phyloP scores from a whole-genome alignment of 2,329 filamentous ascomycete genomes.

The Aspergillus viridinutans region DNA sequence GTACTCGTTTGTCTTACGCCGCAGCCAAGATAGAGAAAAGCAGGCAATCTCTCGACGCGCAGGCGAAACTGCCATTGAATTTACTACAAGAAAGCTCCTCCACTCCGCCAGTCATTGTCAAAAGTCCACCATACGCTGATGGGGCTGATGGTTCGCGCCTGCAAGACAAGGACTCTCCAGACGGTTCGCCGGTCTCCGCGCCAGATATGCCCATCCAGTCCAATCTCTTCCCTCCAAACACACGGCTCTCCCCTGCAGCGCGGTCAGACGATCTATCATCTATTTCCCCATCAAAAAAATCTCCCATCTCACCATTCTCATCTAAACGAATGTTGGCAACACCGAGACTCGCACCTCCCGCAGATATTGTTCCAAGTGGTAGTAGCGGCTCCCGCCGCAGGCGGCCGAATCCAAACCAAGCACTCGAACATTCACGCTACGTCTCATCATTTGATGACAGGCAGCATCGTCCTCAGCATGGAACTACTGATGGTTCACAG shows the following conservation, averaged over 20 bases:
- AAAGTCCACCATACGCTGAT: slow-evolving; percentile 49
- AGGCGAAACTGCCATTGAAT: slow-evolving; percentile 72
- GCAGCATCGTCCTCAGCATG: slow-evolving; percentile 32
- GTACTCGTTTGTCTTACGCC: slow-evolving; percentile 81
- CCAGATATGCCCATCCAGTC: slow-evolving; percentile 14
- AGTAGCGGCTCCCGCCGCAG: slow-evolving; percentile 27
- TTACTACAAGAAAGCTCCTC: slow-evolving; percentile 66
- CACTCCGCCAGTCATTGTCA: slow-evolving; percentile 52
- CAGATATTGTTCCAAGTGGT: slow-evolving; percentile 37
- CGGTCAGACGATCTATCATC: slow-evolving; percentile 11
- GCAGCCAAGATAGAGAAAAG: slow-evolving; percentile 91
- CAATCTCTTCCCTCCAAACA: slow-evolving; percentile 7
- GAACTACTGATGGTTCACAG: slow-evolving; percentile 19
- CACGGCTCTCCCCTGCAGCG: slow-evolving; percentile 10
- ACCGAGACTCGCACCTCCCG: slow-evolving; percentile 42
- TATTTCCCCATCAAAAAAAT: slow-evolving; percentile 12
- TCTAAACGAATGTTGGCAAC: slow-evolving; percentile 16
- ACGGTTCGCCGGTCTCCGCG: slow-evolving; percentile 19
- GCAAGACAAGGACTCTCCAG: slow-evolving; percentile 20
- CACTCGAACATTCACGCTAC: slow-evolving; percentile 13
- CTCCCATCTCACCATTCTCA: slow-evolving; percentile 15
- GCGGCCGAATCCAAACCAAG: slow-evolving; percentile 36
- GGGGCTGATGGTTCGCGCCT: slow-evolving; percentile 20
- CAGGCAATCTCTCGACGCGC: slow-evolving; percentile 69
- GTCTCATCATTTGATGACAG: slow-evolving; percentile 25